Conservation (phyloP, 2,329 filamentous ascomycete genomes). For the Clonostachys chloroleuca region DNA sequence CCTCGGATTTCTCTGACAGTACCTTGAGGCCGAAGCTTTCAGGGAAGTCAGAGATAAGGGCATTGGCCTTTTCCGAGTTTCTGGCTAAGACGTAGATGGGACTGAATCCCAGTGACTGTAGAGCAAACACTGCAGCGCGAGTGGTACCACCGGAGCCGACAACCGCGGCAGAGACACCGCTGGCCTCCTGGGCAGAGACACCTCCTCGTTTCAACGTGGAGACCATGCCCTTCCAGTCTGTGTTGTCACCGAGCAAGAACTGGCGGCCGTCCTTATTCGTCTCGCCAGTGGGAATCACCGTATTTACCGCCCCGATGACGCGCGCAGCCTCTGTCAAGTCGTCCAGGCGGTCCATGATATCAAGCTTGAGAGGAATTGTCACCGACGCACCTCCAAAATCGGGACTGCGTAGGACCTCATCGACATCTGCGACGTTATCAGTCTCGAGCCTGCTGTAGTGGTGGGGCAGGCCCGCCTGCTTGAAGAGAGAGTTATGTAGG, state of each 20-base stretch:
- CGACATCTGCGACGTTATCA: constrained; percentile 54
- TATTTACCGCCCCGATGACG: constrained; percentile 91
- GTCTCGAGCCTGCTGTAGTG: constrained; percentile 77
- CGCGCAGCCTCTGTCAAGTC: constrained; percentile 73
- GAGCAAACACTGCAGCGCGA: constrained; percentile 83
- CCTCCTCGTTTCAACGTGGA: constrained; percentile 70
- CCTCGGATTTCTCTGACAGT: constrained; percentile 44
- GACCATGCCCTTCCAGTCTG: constrained; percentile 92
- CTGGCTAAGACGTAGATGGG: constrained; percentile 87
- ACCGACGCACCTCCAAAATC: constrained; percentile 92
- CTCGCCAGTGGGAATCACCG: constrained; percentile 62
- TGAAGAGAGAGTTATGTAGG: constrained; percentile 84
- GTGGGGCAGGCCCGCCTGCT: constrained; percentile 74
- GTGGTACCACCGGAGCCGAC: constrained; percentile 91
- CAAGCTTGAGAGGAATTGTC: constrained; percentile 90
- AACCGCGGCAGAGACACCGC: constrained; percentile 60
- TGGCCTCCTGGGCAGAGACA: constrained; percentile 22
- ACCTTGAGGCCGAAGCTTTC: constrained; percentile 64
- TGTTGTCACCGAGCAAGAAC: constrained; percentile 80
- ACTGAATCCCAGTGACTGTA: constrained; percentile 77
- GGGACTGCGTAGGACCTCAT: constrained; percentile 59
- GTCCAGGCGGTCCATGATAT: constrained; percentile 79
- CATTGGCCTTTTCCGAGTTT: constrained; percentile 61
- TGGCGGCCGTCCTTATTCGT: constrained; percentile 30
- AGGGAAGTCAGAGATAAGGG: constrained; percentile 70